Evolutionary conservation across 1,284 basidiomycete genomes (phyloP).

Genomic region (Ganoderma resinaceum): DNA sequence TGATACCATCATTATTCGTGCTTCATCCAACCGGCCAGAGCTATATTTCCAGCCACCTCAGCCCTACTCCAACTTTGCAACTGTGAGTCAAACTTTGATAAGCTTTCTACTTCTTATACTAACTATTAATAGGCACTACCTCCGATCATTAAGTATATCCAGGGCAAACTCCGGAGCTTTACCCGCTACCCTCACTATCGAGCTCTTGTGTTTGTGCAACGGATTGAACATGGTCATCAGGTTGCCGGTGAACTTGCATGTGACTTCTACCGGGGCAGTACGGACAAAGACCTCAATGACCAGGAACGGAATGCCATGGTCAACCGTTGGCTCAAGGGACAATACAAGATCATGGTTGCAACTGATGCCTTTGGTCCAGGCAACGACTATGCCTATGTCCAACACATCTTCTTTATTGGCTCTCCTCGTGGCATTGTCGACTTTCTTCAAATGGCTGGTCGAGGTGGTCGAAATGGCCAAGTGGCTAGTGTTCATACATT

Average conservation of each 20-base stretch:
- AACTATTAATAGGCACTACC: background rate
- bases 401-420: constrained; percentile 13
- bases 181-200: background rate
- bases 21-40: constrained; percentile 16
- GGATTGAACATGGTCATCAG: background rate
- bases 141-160: background rate
- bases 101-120: background rate
- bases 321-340: constrained; percentile 10
- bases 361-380: constrained; percentile 25
- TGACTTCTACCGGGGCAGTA: constrained; percentile 18
- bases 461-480: constrained; percentile 10
- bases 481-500: constrained; percentile 1
- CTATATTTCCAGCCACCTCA: background rate
- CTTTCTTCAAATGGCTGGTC: constrained; percentile 16
- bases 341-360: constrained; percentile 15
- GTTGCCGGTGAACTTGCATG: background rate
- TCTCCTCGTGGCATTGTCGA: constrained; percentile 17
- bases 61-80: background rate
- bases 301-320: constrained; percentile 2
- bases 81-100: background rate
- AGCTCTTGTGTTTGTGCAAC: constrained; percentile 9
- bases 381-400: constrained; percentile 19
- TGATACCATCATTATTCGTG: constrained; percentile 5
- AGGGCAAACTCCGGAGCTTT: background rate
- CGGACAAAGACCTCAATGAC: constrained; percentile 1